These are phyloP conservation scores for Citrus mangshanensis DNA, from an alignment of 345 rosid genomes.

Conservation along the genomic window DNA sequence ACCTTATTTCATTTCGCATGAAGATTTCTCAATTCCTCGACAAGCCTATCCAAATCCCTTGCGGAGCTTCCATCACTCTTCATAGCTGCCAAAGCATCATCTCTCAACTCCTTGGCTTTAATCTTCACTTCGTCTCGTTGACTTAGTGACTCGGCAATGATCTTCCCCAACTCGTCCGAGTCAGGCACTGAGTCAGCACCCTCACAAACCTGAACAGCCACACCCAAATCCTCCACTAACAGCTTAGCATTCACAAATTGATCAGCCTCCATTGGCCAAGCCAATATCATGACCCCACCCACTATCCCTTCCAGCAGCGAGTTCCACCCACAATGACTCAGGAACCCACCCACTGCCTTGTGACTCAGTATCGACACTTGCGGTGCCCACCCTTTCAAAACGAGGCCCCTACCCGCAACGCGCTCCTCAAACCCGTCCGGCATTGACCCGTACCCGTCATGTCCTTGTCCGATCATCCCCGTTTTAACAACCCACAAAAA, in stretches of 20 bases:
- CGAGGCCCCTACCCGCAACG: conserved; percentile 38
- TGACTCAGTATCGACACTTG: conserved; percentile 52
- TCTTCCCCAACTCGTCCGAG: conserved; percentile 33
- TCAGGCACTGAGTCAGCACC: conserved; percentile 55
- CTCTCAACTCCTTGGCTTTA: conserved; percentile 31
- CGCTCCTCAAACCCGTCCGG: conserved; percentile 51
- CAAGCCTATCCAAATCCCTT: conserved; percentile 38
- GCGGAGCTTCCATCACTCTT: conserved; percentile 39
- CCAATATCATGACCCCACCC: conserved; percentile 45
- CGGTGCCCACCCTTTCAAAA: conserved; percentile 56
- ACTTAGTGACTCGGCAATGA: conserved; percentile 25
- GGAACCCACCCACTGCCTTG: conserved; percentile 51
- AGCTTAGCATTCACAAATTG: conserved; percentile 51
- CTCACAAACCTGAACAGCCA: conserved; percentile 43
- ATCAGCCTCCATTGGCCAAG: conserved; percentile 80
- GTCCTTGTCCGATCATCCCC: conserved; percentile 18
- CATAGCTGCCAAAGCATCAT: conserved; percentile 33
- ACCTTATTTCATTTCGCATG: background rate
- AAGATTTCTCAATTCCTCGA: conserved; percentile 22
- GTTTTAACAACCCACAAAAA: conserved; percentile 63
- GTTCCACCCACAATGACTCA: conserved; percentile 86
- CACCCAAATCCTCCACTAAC: conserved; percentile 55
- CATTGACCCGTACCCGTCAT: conserved; percentile 21
- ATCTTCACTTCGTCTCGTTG: conserved; percentile 15
- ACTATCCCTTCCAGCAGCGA: conserved; percentile 59